Evolutionary conservation across 2,329 filamentous ascomycete genomes (phyloP).

Genomic region (Penicillium psychrosexuale): DNA sequence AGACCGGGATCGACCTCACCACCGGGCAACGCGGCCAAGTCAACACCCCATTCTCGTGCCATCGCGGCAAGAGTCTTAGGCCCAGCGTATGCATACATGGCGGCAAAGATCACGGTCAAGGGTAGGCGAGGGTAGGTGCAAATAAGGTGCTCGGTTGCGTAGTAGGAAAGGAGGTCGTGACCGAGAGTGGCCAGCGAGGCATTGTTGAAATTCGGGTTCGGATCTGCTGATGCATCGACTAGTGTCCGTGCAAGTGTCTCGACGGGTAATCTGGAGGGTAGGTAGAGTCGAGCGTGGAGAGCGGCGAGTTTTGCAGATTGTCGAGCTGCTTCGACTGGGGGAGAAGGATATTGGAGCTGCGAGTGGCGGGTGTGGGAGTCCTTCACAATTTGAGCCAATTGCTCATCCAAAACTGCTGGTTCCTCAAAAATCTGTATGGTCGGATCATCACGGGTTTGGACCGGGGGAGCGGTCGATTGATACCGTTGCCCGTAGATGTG

Average conservation of each 20-base stretch:
- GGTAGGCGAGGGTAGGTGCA: slow-evolving; percentile 89
- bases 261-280: slow-evolving; percentile 77
- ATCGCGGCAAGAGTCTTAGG: slow-evolving; percentile 69
- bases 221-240: slow-evolving; percentile 80
- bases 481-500: slow-evolving; percentile 36
- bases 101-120: slow-evolving; percentile 79
- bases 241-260: slow-evolving; percentile 83
- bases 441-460: slow-evolving; percentile 22
- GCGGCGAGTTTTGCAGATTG: slow-evolving; percentile 86
- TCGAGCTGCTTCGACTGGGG: slow-evolving; percentile 63
- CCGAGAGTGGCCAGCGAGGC: slow-evolving; percentile 76
- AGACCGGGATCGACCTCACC: slow-evolving; percentile 88
- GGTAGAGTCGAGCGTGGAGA: slow-evolving; percentile 80
- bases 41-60: slow-evolving; percentile 85
- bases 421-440: slow-evolving; percentile 29
- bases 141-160: slow-evolving; percentile 82
- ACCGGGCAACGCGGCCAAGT: slow-evolving; percentile 79
- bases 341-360: slow-evolving; percentile 62
- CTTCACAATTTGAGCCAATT: slow-evolving; percentile 22
- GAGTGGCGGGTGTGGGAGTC: slow-evolving; percentile 29
- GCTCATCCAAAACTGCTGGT: slow-evolving; percentile 8
- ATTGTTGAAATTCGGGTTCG: slow-evolving; percentile 82
- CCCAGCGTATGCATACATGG: slow-evolving; percentile 80
- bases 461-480: slow-evolving; percentile 41
- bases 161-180: slow-evolving; percentile 78